Base-by-base conservation (phyloP, 192 early-diverging fungal genomes). In the Glomus cerebriforme region DNA sequence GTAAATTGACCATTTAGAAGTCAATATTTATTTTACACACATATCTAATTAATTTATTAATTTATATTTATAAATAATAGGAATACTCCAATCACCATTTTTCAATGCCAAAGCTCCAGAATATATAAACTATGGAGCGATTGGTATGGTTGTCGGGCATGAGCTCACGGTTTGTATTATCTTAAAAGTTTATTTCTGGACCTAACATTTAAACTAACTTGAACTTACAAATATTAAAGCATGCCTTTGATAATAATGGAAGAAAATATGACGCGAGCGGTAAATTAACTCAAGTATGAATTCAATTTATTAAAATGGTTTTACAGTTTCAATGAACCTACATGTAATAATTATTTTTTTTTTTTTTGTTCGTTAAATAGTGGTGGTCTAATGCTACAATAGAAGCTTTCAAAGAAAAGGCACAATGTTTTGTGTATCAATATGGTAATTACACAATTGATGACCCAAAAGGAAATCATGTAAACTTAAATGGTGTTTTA, bases 311-410 rank as follows among this genome's bases (percentile, higher is more conserved):
- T 66, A 15, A 17, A 31, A n/a, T 32, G 9, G 0, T 9, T 22
- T 37, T 34, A 1, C n/a, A 35, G 1, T 2, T 65, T 32, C 2
- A 66, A 19, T n/a, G 66, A 71, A 71, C 31, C 29, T 27, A 63
- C 13, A 29, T 13, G 27, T 12, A 63, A 63, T 2, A 24, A 63
- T 5, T 0, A 27, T 12, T 2, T 29, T 10, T 15, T 68, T 37
- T 39, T 65, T 12, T n/a, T 39, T 65, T 35, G 22, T 32, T 39
- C 1, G 12, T 47, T 24, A 19, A n/a, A 24, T n/a, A 84, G 80
- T 95, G 94, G 94, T 95, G 93, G 93, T 89, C 90, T 12, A 87
- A 91, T 24, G 68, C 81, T 54, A 93, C 92, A 0, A 69, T 85
- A 12, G 70, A 79, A 49, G 82, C 80, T n/a, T 94, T 92, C 70